Conservation (phyloP, 495 filamentous ascomycete genomes). For the Xylaria flabelliformis region DNA sequence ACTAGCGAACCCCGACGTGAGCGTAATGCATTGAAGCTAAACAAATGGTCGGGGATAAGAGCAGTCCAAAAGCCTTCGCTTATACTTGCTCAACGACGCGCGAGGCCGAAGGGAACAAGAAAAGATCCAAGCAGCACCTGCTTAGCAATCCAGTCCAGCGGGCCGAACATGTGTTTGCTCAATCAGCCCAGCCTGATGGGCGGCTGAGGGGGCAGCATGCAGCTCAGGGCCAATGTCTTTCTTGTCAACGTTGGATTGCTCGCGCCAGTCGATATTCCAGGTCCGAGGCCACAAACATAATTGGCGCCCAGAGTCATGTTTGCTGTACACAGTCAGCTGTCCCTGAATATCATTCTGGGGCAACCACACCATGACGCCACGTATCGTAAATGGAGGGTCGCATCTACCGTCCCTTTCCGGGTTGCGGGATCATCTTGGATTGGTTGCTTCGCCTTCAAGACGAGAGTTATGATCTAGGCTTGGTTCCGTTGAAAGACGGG, state of each 20-base stretch:
- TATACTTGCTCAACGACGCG: conserved; percentile 11
- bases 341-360: conserved; percentile 23
- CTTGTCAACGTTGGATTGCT: background rate
- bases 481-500: conserved; percentile 16
- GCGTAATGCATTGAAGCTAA: background rate
- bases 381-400: conserved; percentile 25
- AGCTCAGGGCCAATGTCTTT: conserved; percentile 5
- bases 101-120: background rate
- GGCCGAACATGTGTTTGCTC: conserved; percentile 14
- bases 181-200: background rate
- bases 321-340: conserved; percentile 19
- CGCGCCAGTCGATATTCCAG: conserved; percentile 4
- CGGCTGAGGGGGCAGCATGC: background rate
- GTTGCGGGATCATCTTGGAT: background rate
- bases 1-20: background rate
- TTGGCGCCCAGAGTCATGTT: conserved; percentile 15
- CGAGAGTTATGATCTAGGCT: background rate
- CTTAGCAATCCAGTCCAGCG: conserved; percentile 18
- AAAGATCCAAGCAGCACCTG: background rate
- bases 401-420: conserved; percentile 20
- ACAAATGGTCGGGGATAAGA: background rate
- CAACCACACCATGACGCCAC: conserved; percentile 22
- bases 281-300: background rate
- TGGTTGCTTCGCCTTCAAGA: conserved; percentile 22
- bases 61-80: conserved; percentile 1